A percentile compares a stretch with the other conserved stretches of the same genome.
Conservation (phyloP, 306 rosid species). For the Quercus mongolica region DNA sequence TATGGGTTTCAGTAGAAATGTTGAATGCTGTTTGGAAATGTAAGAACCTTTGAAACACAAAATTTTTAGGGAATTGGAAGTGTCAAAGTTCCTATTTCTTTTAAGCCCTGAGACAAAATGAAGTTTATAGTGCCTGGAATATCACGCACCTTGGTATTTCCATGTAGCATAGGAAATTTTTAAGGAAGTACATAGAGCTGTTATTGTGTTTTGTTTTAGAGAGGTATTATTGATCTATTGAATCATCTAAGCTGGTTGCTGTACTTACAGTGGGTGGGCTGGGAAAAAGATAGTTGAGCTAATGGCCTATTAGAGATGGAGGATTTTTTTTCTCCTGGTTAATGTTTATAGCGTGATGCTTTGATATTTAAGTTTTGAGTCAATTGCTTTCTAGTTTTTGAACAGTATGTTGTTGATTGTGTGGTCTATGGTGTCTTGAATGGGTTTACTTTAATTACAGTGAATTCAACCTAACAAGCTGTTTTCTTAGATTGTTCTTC, state of each 20-base stretch:
- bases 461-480: background rate
- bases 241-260: background rate
- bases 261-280: background rate
- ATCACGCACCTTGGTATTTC: background rate
- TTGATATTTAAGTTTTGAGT: background rate
- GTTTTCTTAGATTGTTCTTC: background rate
- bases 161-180: background rate
- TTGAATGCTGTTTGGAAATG: background rate
- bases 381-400: background rate
- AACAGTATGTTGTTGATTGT: background rate
- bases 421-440: background rate
- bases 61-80: background rate
- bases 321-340: background rate
- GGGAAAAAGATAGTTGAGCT: too few relatives aligned
- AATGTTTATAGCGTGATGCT: background rate
- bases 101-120: background rate
- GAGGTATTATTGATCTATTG: background rate
- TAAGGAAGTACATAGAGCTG: background rate
- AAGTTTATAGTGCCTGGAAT: background rate
- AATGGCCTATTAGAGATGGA: too few relatives aligned
- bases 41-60: background rate
- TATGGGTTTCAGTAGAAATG: background rate
- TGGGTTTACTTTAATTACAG: background rate
- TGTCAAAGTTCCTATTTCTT: background rate
- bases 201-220: background rate